Evolutionary conservation across 2,329 filamentous ascomycete genomes (phyloP).

Genomic region (Cyanodermella asteris): DNA sequence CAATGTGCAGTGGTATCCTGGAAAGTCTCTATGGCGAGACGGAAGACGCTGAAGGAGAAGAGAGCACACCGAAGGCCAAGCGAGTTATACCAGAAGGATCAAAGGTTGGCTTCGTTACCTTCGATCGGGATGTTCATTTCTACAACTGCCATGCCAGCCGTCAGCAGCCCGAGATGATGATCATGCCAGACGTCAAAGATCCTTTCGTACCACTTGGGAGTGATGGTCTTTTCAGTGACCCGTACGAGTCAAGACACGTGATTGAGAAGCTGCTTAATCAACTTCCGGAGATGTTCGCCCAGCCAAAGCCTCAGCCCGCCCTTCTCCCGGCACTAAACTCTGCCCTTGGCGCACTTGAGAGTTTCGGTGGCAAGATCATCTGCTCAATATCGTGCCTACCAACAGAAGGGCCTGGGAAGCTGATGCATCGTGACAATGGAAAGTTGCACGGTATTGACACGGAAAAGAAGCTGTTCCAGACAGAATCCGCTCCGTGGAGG

Average conservation of each 20-base stretch:
- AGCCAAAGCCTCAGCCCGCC: constrained; percentile 74
- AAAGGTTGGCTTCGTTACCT: constrained; percentile 88
- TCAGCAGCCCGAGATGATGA: constrained; percentile 83
- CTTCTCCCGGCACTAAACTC: constrained; percentile 68
- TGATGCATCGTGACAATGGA: constrained; percentile 72
- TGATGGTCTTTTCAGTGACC: constrained; percentile 84
- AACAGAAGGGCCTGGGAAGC: constrained; percentile 69
- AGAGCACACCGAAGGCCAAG: constrained; percentile 27
- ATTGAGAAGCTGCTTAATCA: constrained; percentile 72
- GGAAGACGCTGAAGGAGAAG: constrained; percentile 24
- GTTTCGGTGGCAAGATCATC: constrained; percentile 79
- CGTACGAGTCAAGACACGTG: constrained; percentile 57
- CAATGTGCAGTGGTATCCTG: constrained; percentile 74
- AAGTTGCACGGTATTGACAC: constrained; percentile 70
- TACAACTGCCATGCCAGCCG: constrained; percentile 70
- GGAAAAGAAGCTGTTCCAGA: constrained; percentile 78
- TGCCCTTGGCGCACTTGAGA: constrained; percentile 59
- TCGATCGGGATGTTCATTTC: constrained; percentile 91
- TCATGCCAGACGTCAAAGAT: constrained; percentile 94
- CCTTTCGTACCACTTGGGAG: constrained; percentile 72
- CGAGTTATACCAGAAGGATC: constrained; percentile 49
- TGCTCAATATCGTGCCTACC: constrained; percentile 74
- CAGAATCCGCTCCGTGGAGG: constrained; percentile 72
- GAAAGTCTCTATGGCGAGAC: constrained; percentile 60
- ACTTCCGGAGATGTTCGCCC: constrained; percentile 68